Base-by-base conservation (phyloP, 2,329 filamentous ascomycete species). In the Neonectria faginata region DNA sequence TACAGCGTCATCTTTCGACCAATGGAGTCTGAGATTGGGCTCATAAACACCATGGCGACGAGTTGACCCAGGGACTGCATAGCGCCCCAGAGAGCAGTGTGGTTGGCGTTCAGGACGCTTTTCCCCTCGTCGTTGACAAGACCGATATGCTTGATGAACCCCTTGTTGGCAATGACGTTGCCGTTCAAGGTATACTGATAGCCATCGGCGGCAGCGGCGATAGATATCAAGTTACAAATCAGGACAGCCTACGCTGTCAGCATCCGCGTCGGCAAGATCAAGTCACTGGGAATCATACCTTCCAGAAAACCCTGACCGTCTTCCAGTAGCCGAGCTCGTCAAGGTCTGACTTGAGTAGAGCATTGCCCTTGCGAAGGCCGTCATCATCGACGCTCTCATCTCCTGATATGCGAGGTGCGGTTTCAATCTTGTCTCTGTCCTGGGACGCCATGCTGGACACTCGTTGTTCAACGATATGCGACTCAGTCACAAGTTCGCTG, bases 51-150 rank as follows among this genome's bases (percentile, higher is more conserved):
- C 57, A 67, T 62, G 20, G 57, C 66, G 18, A 62, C 41, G 27
- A 68, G 36, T 20, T 68, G 64, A 5, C 64, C 64, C 6, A 64
- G 50, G 7, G 64, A 67, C n/a, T 59, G 53, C 56, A 65, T 57
- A 3, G 57, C 57, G 1, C 64, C 57, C 66, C 66, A 68, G 6
- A 59, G 57, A 31, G 62, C 62, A 8, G 50, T 65, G 29, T 67
- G 39, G 14, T 65, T 62, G 2, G 62, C 57, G 3, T 67, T 67
- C 18, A 67, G 57, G 1, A 44, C 31, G 9, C 47, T 44, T 5
- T 56, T 22, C 1, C 64, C 64, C n/a, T 61, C 41, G 1, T 41
- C 20, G 4, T 64, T 64, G 3, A 36, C 25, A 25, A 64, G 55
- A 0, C 61, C 64, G 3, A 66, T 6, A 36, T 66, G 64, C 3